Conservation (phyloP, 2,329 filamentous ascomycete genomes). For the Dactylonectria macrodidyma region DNA sequence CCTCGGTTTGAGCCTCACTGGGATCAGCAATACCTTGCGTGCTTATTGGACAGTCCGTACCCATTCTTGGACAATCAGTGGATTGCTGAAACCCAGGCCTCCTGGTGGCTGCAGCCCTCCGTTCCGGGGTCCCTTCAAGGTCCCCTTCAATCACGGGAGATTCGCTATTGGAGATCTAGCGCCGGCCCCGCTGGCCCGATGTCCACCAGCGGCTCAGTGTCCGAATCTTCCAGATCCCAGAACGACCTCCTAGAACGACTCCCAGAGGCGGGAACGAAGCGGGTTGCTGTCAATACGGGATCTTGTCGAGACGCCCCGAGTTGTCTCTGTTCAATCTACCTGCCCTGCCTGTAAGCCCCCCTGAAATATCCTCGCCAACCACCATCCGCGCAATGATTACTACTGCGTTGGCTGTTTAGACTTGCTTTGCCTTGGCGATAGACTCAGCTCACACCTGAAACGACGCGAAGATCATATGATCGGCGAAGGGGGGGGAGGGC, state of each 20-base stretch:
- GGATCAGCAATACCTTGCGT: background rate
- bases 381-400: too few species aligned
- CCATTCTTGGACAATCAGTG: too few species aligned
- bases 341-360: background rate
- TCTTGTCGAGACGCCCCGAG: background rate
- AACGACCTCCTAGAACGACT: background rate
- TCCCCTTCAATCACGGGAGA: conserved; percentile 41
- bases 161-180: conserved; percentile 35
- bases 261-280: too few species aligned
- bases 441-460: conserved; percentile 23
- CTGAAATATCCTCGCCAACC: conserved; percentile 1
- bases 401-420: background rate
- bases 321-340: background rate
- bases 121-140: background rate
- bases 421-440: conserved; percentile 5
- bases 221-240: background rate
- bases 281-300: too few species aligned
- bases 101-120: conserved; percentile 22
- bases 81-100: conserved; percentile 35
- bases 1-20: conserved; percentile 43
- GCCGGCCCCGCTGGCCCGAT: conserved; percentile 16
- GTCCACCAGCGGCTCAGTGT: background rate
- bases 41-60: conserved; percentile 32
- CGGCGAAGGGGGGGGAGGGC: conserved; percentile 1
- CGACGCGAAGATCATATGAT: conserved; percentile 27